Conservation (phyloP, 768 basidiomycete species). For the Kwoniella pini region DNA sequence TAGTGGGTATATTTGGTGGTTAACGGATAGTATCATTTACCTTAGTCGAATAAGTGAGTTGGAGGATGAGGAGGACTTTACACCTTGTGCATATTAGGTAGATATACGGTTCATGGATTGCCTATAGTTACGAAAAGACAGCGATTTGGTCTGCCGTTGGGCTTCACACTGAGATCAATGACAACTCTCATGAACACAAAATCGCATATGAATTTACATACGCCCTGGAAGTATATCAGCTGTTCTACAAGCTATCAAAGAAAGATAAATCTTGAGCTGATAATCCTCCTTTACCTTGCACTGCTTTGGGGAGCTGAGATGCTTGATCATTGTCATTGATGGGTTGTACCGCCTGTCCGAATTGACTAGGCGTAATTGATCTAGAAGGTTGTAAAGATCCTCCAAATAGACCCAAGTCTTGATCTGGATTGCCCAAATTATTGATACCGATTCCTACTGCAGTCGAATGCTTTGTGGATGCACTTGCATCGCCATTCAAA, state of each 20-base stretch:
- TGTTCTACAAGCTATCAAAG: constrained; percentile 78
- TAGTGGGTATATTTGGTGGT: too few relatives aligned
- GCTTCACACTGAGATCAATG: too few relatives aligned
- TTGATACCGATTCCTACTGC: constrained; percentile 6
- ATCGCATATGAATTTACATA: too few relatives aligned
- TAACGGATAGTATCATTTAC: too few relatives aligned
- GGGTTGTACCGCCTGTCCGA: neutral
- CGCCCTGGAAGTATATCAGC: too few relatives aligned
- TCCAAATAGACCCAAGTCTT: constrained; percentile 3
- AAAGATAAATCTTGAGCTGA: constrained; percentile 84
- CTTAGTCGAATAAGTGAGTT: too few relatives aligned
- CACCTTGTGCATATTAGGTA: too few relatives aligned
- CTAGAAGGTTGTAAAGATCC: constrained; percentile 2
- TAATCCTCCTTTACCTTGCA: constrained; percentile 60
- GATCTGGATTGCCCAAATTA: neutral
- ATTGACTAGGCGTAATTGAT: neutral
- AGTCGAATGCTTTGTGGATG: neutral
- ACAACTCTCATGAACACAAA: too few relatives aligned
- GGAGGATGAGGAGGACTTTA: too few relatives aligned
- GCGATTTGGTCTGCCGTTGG: too few relatives aligned
- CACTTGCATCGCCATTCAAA: neutral
- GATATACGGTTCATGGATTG: too few relatives aligned
- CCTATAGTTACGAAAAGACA: too few relatives aligned
- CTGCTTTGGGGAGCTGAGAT: neutral
- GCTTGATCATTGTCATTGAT: neutral